A percentile compares a stretch with the other conserved stretches of the same genome.
These are phyloP conservation scores for Gaultheria prostrata DNA, from an alignment of 148 eudicot species.

Conservation along the genomic window DNA sequence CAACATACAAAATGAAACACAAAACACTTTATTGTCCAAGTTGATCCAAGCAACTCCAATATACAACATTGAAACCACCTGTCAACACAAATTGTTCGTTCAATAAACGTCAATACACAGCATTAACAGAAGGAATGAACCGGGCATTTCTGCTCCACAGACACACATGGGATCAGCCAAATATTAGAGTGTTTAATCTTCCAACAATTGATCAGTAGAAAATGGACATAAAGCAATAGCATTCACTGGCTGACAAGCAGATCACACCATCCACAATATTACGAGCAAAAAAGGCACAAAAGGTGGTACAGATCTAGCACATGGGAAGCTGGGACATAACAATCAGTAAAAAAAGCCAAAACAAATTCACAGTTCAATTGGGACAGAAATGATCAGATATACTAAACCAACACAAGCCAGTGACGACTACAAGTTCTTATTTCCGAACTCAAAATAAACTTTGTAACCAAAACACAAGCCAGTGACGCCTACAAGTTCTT, in stretches of 20 bases:
- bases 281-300: background rate
- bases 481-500: too few species aligned
- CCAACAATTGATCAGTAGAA: conserved; percentile 13
- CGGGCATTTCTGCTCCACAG: conserved; percentile 18
- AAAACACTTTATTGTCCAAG: too few species aligned
- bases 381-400: too few species aligned
- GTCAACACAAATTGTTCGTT: conserved; percentile 31
- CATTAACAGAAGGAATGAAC: conserved; percentile 48
- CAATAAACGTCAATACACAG: conserved; percentile 46
- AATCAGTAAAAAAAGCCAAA: conserved; percentile 14
- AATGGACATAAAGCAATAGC: conserved; percentile 19
- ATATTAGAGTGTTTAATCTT: background rate
- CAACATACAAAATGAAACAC: too few species aligned
- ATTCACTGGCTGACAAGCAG: conserved; percentile 6
- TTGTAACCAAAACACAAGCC: too few species aligned
- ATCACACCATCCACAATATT: conserved; percentile 8
- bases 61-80: conserved; percentile 32
- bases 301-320: conserved; percentile 2
- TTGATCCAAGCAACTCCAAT: too few species aligned
- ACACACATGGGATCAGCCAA: conserved; percentile 12
- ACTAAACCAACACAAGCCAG: too few species aligned
- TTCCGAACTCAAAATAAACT: too few species aligned
- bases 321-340: conserved; percentile 13
- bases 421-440: too few species aligned
- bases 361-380: background rate